A percentile compares a stretch with the other conserved stretches of the same genome.
phyloP scores from a whole-genome alignment of 495 filamentous ascomycete species.

The Daldinia loculata region DNA sequence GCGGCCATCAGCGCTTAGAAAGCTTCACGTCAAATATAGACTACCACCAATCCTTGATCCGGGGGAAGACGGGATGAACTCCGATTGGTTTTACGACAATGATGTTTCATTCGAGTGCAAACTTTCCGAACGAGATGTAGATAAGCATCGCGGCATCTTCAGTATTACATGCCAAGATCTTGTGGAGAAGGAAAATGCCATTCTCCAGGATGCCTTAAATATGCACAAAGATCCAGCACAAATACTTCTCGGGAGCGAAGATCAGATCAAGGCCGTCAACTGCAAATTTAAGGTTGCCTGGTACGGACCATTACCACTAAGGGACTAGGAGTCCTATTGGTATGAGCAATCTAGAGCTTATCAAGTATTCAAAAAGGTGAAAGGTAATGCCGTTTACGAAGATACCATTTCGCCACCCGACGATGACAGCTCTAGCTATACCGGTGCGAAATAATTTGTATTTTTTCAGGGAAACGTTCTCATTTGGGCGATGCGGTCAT shows the following conservation, averaged over 20 bases:
- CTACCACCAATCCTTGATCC: no score
- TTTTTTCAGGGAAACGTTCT: no score
- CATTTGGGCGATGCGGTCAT: no score
- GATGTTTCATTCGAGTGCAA: not conserved
- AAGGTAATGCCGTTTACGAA: no score
- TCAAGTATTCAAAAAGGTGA: not conserved
- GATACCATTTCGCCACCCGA: no score
- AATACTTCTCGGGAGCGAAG: not conserved
- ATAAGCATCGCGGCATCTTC: not conserved
- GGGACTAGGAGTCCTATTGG: not conserved
- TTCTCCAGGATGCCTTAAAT: not conserved
- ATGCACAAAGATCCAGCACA: not conserved
- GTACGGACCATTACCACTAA: not conserved
- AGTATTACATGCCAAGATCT: not conserved
- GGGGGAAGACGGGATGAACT: not conserved
- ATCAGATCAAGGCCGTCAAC: not conserved
- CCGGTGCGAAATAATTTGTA: no score
- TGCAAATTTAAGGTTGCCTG: conserved; percentile 8
- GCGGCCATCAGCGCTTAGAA: not conserved
- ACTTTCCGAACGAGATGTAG: conserved; percentile 3
- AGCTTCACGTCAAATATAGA: not conserved
- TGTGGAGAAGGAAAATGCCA: not conserved
- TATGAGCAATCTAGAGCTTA: not conserved
- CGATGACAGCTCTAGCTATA: no score
- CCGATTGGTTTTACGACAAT: not conserved